Evolutionary conservation across 257 asterid genomes (phyloP), one percentile per base, ranked within the genome.

Genomic region (Linderniella brevidens): DNA sequence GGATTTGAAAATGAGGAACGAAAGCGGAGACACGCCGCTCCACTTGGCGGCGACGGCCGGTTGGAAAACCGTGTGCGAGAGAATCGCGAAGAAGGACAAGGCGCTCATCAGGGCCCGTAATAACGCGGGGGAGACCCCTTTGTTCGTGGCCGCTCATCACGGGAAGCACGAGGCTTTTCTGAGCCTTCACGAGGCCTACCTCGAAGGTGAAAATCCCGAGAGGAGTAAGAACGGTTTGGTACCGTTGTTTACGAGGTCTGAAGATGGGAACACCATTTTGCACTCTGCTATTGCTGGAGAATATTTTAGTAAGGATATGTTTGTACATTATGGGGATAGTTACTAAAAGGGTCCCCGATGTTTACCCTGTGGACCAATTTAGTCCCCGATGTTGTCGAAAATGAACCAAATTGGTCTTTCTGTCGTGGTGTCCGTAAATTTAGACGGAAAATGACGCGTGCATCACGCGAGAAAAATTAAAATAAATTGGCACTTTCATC

Each of bases 11-110:
- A 45, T 40, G 47, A 14, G 19, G 32, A 69, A 66, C 16, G 53
- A 17, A 12, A 64, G 41, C 15, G 80, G 80, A 18, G 55, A 70
- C 61, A 74, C 82, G 1, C 69, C 78, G 40, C 76, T 74, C 40
- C 78, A 74, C 45, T 58, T 70, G 0, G 76, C 82, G 8, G 78
- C 82, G 12, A 62, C 66, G 8, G 67, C 57, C 8, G 76, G 82
- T 1, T 58, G 64, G 42, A 54, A 19, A 8, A 11, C 13, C 0
- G 55, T 66, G 2, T 66, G 73, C 45, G 0, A 18, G 0, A 35
- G 48, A 43, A 58, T 74, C 4, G 74, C 55, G 4, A 4, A 17
- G 0, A 32, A 4, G 47, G 5, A 35, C 12, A 19, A 3, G 35
- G 6, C 46, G 13, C 69, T 65, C 51, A 57, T 68, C 53, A 4